Percentiles rank a stretch among this genome's conserved stretches.
These are phyloP conservation scores for Pseudocercospora vitis DNA, from an alignment of 2,329 filamentous ascomycete genomes.

Conservation along the genomic window DNA sequence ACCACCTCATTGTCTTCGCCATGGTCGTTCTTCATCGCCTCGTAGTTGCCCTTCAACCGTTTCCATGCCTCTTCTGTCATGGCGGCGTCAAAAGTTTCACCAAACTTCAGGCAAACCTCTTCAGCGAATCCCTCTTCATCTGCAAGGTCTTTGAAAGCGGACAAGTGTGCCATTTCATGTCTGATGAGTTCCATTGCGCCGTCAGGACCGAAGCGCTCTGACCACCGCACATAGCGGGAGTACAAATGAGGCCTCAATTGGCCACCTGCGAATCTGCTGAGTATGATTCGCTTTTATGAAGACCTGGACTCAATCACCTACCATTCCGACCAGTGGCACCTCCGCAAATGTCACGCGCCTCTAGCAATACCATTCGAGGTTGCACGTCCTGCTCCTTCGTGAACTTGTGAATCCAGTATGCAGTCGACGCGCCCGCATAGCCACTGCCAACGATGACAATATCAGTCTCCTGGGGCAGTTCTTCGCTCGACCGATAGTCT, in stretches of 20 bases:
- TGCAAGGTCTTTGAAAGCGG: conserved; percentile 25
- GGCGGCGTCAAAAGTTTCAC: conserved; percentile 39
- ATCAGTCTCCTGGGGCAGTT: conserved; percentile 42
- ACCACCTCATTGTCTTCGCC: conserved; percentile 35
- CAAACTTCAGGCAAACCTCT: conserved; percentile 35
- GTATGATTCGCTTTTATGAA: not conserved
- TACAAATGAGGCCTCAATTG: conserved; percentile 34
- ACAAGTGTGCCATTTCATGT: conserved; percentile 32
- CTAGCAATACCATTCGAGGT: conserved; percentile 25
- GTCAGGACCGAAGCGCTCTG: conserved; percentile 31
- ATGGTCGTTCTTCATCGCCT: conserved; percentile 33
- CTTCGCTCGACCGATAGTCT: conserved; percentile 21
- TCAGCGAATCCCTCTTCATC: conserved; percentile 30
- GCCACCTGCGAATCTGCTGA: conserved; percentile 21
- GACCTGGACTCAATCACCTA: not conserved
- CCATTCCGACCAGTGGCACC: conserved; percentile 26
- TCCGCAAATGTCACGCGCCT: conserved; percentile 26
- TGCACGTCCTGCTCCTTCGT: conserved; percentile 17
- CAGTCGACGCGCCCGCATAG: conserved; percentile 40
- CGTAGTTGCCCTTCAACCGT: conserved; percentile 32
- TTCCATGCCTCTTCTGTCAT: conserved; percentile 38
- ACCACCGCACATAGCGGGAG: conserved; percentile 37
- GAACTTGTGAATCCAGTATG: conserved; percentile 36
- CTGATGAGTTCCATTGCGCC: conserved; percentile 36
- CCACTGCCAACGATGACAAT: conserved; percentile 55